phyloP scores from a whole-genome alignment of 208 protist genomes.

The Leptomonas pyrrhocoris region DNA sequence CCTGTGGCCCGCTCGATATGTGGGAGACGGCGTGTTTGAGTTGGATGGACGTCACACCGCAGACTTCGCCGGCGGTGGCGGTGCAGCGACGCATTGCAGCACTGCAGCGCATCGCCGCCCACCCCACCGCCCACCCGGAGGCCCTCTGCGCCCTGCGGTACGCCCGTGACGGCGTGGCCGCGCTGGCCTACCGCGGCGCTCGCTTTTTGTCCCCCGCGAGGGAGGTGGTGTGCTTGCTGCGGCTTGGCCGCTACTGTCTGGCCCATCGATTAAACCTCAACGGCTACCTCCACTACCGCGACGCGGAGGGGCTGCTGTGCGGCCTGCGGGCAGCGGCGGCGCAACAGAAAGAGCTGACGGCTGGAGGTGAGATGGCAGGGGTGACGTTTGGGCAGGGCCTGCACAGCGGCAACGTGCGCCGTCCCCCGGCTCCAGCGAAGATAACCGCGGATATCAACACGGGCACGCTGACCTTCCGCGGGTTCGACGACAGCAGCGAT shows the following conservation, averaged over 20 bases:
- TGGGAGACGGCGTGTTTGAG: conserved; percentile 68
- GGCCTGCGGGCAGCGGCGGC: conserved; percentile 26
- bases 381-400: neutral
- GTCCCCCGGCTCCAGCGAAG: conserved; percentile 12
- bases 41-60: conserved; percentile 52
- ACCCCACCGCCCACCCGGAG: conserved; percentile 63
- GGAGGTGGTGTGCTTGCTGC: conserved; percentile 58
- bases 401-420: neutral
- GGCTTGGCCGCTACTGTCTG: conserved; percentile 58
- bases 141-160: conserved; percentile 61
- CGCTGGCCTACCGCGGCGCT: conserved; percentile 44
- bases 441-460: conserved; percentile 77
- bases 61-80: conserved; percentile 17
- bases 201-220: conserved; percentile 42
- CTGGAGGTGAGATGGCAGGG: neutral
- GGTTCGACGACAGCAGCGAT: conserved; percentile 58
- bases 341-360: neutral
- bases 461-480: conserved; percentile 73
- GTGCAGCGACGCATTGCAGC: conserved; percentile 36
- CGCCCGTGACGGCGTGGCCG: conserved; percentile 47
- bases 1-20: conserved; percentile 46
- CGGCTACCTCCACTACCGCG: conserved; percentile 54
- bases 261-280: conserved; percentile 52
- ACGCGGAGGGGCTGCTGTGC: conserved; percentile 50
- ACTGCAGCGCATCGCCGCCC: conserved; percentile 39